Evolutionary conservation across 78 protist species (phyloP).

Genomic region (Trichosphaerium sp.): DNA sequence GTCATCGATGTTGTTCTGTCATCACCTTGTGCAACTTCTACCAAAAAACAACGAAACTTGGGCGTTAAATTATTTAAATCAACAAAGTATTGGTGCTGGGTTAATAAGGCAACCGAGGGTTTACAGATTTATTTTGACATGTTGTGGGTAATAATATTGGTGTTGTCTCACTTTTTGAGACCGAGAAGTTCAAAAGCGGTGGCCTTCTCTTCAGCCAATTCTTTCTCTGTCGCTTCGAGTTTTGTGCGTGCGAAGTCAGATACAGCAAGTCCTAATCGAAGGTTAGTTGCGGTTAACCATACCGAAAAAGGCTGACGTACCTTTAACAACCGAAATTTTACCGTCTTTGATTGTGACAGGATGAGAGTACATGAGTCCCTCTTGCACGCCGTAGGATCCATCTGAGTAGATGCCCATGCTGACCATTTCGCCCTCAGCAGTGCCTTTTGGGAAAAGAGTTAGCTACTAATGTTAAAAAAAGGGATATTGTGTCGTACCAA

Average conservation of each 20-base stretch:
- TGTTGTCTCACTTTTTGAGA: too few species aligned
- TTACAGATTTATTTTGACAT: too few species aligned
- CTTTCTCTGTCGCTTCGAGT: slow-evolving; percentile 54
- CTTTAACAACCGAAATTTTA: background rate
- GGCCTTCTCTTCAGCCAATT: slow-evolving; percentile 56
- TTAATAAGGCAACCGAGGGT: too few species aligned
- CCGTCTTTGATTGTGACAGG: slow-evolving; percentile 39
- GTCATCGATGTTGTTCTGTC: too few species aligned
- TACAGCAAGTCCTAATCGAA: slow-evolving; percentile 54
- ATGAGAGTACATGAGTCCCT: slow-evolving; percentile 54
- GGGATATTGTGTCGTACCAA: slow-evolving; percentile 28
- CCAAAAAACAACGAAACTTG: too few species aligned
- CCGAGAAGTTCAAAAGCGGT: slow-evolving; percentile 34
- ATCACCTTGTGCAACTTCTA: too few species aligned
- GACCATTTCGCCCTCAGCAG: slow-evolving; percentile 14
- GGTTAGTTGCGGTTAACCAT: background rate
- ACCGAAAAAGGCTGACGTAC: background rate
- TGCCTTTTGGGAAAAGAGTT: background rate
- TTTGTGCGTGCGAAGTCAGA: slow-evolving; percentile 31
- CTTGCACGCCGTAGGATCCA: slow-evolving; percentile 42
- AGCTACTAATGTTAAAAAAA: background rate
- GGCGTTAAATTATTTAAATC: too few species aligned
- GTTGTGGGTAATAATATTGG: too few species aligned
- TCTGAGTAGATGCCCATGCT: slow-evolving; percentile 64
- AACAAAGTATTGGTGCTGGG: too few species aligned